Evolutionary conservation across 768 basidiomycete genomes (phyloP).

Genomic region (Termitomyces sp.): DNA sequence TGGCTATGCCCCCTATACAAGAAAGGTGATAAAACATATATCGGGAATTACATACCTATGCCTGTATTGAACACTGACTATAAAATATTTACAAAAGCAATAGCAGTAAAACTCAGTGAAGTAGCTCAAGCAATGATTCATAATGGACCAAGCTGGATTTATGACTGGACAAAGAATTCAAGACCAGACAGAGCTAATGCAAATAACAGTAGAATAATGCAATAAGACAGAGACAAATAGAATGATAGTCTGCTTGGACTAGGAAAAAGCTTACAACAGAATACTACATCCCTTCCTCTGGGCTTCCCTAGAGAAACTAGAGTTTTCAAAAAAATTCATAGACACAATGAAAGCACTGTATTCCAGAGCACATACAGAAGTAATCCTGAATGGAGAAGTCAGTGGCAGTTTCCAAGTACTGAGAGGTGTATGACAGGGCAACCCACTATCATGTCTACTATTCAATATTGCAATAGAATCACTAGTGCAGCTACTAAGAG

Average conservation of each 20-base stretch:
- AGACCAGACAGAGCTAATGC: neutral
- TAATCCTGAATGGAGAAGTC: constrained; percentile 6
- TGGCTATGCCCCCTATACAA: neutral
- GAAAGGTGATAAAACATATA: neutral
- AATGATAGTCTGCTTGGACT: neutral
- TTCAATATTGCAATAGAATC: too few species aligned
- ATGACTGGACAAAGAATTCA: neutral
- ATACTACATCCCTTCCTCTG: constrained; percentile 3
- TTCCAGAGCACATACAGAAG: neutral
- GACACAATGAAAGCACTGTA: neutral
- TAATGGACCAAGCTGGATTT: constrained; percentile 2
- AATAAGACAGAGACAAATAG: neutral
- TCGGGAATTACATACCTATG: neutral
- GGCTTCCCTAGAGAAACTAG: neutral
- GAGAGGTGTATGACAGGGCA: constrained; percentile 22
- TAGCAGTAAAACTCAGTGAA: neutral
- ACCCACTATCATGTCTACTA: constrained; percentile 34
- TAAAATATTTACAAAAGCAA: constrained; percentile 3
- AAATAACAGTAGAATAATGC: neutral
- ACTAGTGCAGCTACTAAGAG: constrained; percentile 20
- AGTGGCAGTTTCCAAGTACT: constrained; percentile 1
- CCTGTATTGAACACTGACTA: neutral
- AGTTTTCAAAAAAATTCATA: neutral
- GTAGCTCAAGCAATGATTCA: neutral
- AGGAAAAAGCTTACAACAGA: neutral